phyloP scores from a whole-genome alignment of 2,329 filamentous ascomycete species.

The Penicillium janthinellum region DNA sequence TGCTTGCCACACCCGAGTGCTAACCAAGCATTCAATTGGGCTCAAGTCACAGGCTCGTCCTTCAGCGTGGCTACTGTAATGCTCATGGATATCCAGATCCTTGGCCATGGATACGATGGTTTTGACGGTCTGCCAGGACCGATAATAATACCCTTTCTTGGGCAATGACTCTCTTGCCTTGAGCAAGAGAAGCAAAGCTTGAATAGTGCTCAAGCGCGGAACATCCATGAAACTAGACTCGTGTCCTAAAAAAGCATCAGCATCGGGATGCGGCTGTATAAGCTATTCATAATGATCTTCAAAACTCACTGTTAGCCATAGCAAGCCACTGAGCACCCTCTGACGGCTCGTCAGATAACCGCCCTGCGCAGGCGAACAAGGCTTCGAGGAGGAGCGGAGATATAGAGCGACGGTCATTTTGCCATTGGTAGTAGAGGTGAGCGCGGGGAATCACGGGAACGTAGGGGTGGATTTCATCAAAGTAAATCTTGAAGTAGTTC shows the following conservation, averaged over 20 bases:
- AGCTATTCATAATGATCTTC: not conserved
- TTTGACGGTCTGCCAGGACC: conserved; percentile 95
- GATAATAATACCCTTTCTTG: conserved; percentile 92
- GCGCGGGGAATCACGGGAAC: conserved; percentile 83
- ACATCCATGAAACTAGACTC: conserved; percentile 93
- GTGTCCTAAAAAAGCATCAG: conserved; percentile 63
- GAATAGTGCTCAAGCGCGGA: conserved; percentile 85
- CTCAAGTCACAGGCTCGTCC: conserved; percentile 70
- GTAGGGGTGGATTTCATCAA: conserved; percentile 87
- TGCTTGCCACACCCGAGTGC: conserved; percentile 86
- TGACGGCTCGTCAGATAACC: conserved; percentile 78
- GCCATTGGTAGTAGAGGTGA: conserved; percentile 88
- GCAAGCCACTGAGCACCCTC: conserved; percentile 92
- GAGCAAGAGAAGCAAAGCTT: conserved; percentile 81
- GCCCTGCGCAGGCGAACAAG: conserved; percentile 84
- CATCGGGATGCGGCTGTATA: not conserved
- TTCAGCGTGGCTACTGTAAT: conserved; percentile 74
- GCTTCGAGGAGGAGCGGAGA: conserved; percentile 88
- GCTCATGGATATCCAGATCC: conserved; percentile 85
- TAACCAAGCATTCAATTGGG: conserved; percentile 75
- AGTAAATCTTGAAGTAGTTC: conserved; percentile 88
- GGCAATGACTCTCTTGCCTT: conserved; percentile 92
- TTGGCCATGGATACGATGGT: conserved; percentile 92
- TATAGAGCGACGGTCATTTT: conserved; percentile 75
- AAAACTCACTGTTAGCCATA: conserved; percentile 72